Base-by-base conservation (phyloP, 345 rosid species). In the Nasturtium officinale region DNA sequence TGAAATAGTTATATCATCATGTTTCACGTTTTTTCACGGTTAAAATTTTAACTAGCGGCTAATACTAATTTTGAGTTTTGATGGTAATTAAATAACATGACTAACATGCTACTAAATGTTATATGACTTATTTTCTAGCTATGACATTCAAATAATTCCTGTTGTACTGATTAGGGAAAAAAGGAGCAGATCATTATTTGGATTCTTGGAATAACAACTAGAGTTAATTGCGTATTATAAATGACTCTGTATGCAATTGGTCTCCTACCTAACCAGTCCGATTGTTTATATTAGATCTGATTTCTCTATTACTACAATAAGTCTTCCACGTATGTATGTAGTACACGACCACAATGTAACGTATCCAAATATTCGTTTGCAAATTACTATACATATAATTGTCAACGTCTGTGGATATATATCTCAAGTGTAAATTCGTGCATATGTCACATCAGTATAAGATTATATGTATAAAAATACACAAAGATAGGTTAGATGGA, bases 231-330 rank as follows among this genome's bases (percentile, higher is more conserved):
- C 17, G 4, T 18, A 17, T 65, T 17, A 57, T 38, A 56, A 57
- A 15, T 25, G 15, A 51, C 35, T 67, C 61, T 35, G 33, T 28
- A 37, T 17, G 48, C 53, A 74, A 6, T 37, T 37, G 45, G 72
- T 74, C 67, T 66, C 60, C 60, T 29, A 11, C 78, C 54, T 38
- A 66, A 65, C 72, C 11, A 74, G 28, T 74, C 67, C 54, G 45
- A 74, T 56, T 65, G 42, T 48, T 28, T 58, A 75, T 18, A 60
- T 20, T 60, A 60, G 61, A 59, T 67, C 0, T 50, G 63, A 67
- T 59, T 67, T 62, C 38, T 51, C 73, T 3, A 38, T 26, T 50
- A 18, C 11, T 50, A 18, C 11, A 38, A 28, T 59, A 38, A 59
- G 43, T 47, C 37, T 7, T 20, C 67, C 73, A 67, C 66, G 71